Evolutionary conservation across 1,284 basidiomycete species (phyloP).

Genomic region (Neotropicomus parvogracilis): DNA sequence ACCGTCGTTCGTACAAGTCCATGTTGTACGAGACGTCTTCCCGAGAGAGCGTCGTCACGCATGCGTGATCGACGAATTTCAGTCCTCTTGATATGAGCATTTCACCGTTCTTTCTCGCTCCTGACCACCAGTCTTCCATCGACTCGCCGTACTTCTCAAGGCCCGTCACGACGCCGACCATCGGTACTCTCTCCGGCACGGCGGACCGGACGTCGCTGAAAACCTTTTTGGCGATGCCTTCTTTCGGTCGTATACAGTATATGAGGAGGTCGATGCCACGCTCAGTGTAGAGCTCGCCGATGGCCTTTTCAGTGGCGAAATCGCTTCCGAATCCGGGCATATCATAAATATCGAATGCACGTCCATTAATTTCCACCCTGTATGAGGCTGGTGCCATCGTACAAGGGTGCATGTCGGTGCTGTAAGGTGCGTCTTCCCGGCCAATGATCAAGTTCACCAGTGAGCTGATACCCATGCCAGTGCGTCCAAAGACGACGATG

Average conservation of each 20-base stretch:
- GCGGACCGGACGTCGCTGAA: constrained; percentile 25
- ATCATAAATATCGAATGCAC: constrained; percentile 32
- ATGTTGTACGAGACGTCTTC: constrained; percentile 34
- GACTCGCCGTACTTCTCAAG: constrained; percentile 28
- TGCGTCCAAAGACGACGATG: constrained; percentile 31
- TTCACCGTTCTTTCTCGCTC: constrained; percentile 26
- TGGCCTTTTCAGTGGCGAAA: constrained; percentile 22
- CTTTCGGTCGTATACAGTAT: constrained; percentile 30
- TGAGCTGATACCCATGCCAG: constrained; percentile 32
- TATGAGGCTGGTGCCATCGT: constrained; percentile 24
- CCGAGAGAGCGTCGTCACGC: constrained; percentile 32
- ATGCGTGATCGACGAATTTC: constrained; percentile 31
- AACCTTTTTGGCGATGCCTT: constrained; percentile 29
- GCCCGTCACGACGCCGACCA: constrained; percentile 32
- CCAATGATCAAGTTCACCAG: constrained; percentile 31
- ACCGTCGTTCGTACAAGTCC: constrained; percentile 31
- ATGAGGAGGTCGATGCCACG: constrained; percentile 31
- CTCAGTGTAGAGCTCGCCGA: constrained; percentile 28
- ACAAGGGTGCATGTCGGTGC: constrained; percentile 32
- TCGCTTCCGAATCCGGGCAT: constrained; percentile 29
- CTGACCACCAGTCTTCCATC: constrained; percentile 36
- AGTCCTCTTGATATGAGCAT: constrained; percentile 26
- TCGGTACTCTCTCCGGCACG: constrained; percentile 31
- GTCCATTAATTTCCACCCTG: constrained; percentile 30
- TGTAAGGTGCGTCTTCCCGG: constrained; percentile 33